Conservation (phyloP, 805 yeast species). For the Isabelozyma gotoi region DNA sequence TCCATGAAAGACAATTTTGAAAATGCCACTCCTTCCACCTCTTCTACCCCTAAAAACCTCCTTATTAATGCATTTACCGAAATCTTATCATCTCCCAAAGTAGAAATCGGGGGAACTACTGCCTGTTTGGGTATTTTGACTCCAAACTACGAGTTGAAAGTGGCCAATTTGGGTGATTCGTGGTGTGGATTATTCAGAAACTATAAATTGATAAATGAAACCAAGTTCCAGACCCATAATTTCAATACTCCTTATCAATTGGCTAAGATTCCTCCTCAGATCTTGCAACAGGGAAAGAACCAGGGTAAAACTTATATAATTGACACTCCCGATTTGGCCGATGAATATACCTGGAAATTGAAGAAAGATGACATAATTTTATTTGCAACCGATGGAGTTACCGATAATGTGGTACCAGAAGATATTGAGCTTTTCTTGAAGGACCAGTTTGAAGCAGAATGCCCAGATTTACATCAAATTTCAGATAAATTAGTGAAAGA, state of each 20-base stretch:
- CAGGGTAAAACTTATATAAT: constrained; percentile 65
- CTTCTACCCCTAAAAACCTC: constrained; percentile 44
- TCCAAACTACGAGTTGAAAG: constrained; percentile 53
- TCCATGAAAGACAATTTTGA: constrained; percentile 46
- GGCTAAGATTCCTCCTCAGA: constrained; percentile 72
- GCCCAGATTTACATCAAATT: constrained; percentile 42
- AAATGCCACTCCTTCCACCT: constrained; percentile 7
- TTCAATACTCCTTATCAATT: constrained; percentile 93
- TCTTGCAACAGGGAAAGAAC: constrained; percentile 50
- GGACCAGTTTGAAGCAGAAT: constrained; percentile 44
- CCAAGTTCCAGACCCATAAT: constrained; percentile 77
- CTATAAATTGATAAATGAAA: constrained; percentile 58
- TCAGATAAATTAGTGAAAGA: constrained; percentile 59
- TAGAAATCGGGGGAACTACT: constrained; percentile 91
- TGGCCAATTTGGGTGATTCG: constrained; percentile 90
- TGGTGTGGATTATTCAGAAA: constrained; percentile 87
- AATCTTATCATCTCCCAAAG: constrained; percentile 54
- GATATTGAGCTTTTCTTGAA: constrained; percentile 70
- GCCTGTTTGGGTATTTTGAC: constrained; percentile 79
- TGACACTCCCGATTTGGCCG: constrained; percentile 71
- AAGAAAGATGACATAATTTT: constrained; percentile 72
- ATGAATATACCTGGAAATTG: constrained; percentile 62
- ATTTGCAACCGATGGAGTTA: constrained; percentile 92
- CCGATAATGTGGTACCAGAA: constrained; percentile 74
- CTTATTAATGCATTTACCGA: constrained; percentile 56